These are phyloP conservation scores for Oemleria cerasiformis DNA, from an alignment of 306 rosid species.

Conservation along the genomic window DNA sequence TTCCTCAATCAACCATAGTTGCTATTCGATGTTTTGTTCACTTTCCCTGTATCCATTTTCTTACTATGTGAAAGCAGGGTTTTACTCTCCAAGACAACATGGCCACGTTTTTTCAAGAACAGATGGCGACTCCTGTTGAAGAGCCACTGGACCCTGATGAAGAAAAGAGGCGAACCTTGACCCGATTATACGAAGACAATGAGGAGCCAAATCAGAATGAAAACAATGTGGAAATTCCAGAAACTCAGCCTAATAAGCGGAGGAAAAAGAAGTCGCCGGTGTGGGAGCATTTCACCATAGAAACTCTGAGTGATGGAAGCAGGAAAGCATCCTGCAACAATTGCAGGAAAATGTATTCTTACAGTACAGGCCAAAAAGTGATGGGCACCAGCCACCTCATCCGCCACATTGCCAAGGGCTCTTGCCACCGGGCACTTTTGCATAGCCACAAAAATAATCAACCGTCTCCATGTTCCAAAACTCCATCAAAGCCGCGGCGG, in stretches of 20 bases:
- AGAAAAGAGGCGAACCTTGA: not conserved
- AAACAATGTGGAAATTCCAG: conserved; percentile 38
- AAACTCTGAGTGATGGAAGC: conserved; percentile 71
- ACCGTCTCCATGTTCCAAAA: conserved; percentile 57
- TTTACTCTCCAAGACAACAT: not conserved
- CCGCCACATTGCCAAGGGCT: conserved; percentile 93
- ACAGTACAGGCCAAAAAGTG: conserved; percentile 92
- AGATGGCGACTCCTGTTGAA: not conserved
- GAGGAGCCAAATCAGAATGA: conserved; percentile 14
- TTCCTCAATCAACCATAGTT: no score
- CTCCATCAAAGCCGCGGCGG: conserved; percentile 58
- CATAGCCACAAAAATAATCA: conserved; percentile 70
- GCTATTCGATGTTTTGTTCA: no score
- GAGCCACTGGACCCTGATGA: not conserved
- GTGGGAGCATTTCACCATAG: conserved; percentile 97
- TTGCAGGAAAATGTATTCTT: conserved; percentile 89
- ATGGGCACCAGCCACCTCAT: conserved; percentile 96
- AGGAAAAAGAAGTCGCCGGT: conserved; percentile 88
- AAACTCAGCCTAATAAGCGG: conserved; percentile 74
- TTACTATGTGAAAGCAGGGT: not conserved
- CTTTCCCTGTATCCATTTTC: not conserved
- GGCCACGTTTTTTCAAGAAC: not conserved
- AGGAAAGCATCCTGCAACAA: conserved; percentile 92
- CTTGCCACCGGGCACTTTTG: conserved; percentile 59
- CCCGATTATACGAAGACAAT: conserved; percentile 16